phyloP scores from a whole-genome alignment of 106 monocot genomes.

The Dendrobium officinale region DNA sequence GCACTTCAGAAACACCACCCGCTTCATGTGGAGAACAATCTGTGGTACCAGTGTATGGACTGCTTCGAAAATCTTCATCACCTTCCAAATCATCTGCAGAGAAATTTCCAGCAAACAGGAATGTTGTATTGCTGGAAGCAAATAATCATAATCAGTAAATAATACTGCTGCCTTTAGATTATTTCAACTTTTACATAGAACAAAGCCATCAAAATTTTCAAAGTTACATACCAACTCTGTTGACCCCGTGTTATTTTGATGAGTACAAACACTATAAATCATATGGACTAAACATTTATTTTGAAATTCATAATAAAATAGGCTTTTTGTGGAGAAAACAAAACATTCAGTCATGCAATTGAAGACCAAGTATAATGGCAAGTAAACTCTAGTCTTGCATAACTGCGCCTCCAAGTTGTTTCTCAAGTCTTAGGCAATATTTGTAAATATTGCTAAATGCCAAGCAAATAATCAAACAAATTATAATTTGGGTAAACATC shows the following conservation, averaged over 20 bases:
- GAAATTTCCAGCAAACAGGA: slow-evolving; percentile 53
- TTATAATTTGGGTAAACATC: too few relatives aligned
- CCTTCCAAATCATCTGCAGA: slow-evolving; percentile 61
- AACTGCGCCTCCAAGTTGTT: background rate
- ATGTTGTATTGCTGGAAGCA: slow-evolving; percentile 64
- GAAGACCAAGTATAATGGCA: background rate
- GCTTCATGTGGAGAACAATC: slow-evolving; percentile 21
- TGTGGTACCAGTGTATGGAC: slow-evolving; percentile 17
- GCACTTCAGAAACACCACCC: slow-evolving; percentile 14
- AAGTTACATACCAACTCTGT: background rate
- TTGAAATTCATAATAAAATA: background rate
- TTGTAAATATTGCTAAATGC: background rate
- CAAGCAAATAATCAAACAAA: too few relatives aligned
- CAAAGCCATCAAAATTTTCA: background rate
- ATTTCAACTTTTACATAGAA: background rate
- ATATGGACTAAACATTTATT: background rate
- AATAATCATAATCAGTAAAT: background rate
- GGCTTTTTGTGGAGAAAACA: background rate
- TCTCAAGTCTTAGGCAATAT: background rate
- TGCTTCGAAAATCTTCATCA: slow-evolving; percentile 52
- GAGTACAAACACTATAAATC: too few relatives aligned
- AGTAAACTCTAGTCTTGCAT: background rate
- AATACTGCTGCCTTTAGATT: background rate
- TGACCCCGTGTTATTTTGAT: background rate
- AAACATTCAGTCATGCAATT: background rate